Base-by-base conservation (phyloP, 2,329 filamentous ascomycete genomes). In the Lachnellula arida region DNA sequence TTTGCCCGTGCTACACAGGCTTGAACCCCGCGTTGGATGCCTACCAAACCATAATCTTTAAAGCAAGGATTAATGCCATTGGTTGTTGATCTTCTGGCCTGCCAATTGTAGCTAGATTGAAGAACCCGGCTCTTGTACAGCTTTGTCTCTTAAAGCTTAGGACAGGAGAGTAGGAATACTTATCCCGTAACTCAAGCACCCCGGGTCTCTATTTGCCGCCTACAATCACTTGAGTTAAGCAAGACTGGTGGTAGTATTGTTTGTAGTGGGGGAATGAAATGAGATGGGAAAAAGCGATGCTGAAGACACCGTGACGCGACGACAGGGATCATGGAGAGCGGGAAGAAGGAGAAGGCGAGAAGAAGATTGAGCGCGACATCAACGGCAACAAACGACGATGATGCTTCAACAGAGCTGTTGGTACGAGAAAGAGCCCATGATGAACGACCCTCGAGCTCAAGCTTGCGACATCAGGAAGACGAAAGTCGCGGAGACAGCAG, bases 1-100 rank as follows among this genome's bases (percentile, higher is more conserved):
- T n/a, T 42, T 52, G 25, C 57, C 51, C 57, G 57, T 59, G 57
- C 51, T 43, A 51, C 28, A 19, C 51, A 54, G 39, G 44, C 34
- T 46, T 37, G 11, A 15, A 22, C 42, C 42, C 42, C 11, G 42
- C 42, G 19, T 23, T 19, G 22, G n/a, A 11, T 17, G 15, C 7
- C 37, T 17, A n/a, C 37, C 15, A 40, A 40, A 46, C 48, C 51
- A 55, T 43, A 19, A 55, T 55, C 49, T 48, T 34, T 48, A 3
- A 14, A 23, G 8, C 15, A 22, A 17, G 17, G 28, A 3, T 12
- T 39, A 25, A 22, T 22, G 23, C 23, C 11, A 32, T 32, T 32
- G 51, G 51, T 53, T 35, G 46, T 35, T 34, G 2, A 50, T 23
- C 15, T 44, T 22, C 11, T 25, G 55, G 22, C 51, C 55, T 57